These are phyloP conservation scores for Mycena rosella DNA, from an alignment of 768 basidiomycete genomes.

Conservation along the genomic window DNA sequence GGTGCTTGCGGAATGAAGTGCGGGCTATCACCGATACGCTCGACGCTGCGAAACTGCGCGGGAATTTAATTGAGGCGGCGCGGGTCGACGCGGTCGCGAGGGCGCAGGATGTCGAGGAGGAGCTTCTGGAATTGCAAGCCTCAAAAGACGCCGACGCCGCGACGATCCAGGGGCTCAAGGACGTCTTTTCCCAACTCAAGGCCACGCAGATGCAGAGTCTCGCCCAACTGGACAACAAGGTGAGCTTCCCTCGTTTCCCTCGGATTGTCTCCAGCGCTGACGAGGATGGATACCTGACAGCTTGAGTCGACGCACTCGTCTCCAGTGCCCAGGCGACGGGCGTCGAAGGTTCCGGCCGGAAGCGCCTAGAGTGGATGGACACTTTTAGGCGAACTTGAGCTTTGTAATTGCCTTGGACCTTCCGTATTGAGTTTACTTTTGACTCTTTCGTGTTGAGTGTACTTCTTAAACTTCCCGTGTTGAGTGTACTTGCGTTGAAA, in stretches of 20 bases:
- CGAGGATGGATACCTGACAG: constrained; percentile 1
- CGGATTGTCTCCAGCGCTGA: neutral
- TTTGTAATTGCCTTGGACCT: neutral
- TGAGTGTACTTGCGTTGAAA: too few species aligned
- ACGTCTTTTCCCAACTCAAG: constrained; percentile 46
- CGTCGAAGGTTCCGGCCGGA: constrained; percentile 28
- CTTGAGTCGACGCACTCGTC: constrained; percentile 22
- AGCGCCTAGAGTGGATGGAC: constrained; percentile 23
- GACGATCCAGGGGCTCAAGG: constrained; percentile 51
- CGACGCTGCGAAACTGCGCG: constrained; percentile 34
- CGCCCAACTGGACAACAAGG: constrained; percentile 52
- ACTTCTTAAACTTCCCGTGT: too few species aligned
- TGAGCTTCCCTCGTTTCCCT: constrained; percentile 38
- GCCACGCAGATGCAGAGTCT: constrained; percentile 51
- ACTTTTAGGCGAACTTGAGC: constrained; percentile 10
- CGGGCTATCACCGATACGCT: constrained; percentile 37
- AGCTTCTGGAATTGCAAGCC: constrained; percentile 45
- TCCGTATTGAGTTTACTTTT: too few species aligned
- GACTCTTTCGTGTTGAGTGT: too few species aligned
- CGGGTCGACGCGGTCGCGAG: constrained; percentile 35
- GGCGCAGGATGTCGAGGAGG: constrained; percentile 47
- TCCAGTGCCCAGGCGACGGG: constrained; percentile 28
- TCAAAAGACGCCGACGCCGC: constrained; percentile 51
- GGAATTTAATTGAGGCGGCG: constrained; percentile 37
- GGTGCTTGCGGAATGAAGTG: constrained; percentile 30